Base-by-base conservation (phyloP, 352 stramenopile genomes). In the Globisporangium cystogenes region DNA sequence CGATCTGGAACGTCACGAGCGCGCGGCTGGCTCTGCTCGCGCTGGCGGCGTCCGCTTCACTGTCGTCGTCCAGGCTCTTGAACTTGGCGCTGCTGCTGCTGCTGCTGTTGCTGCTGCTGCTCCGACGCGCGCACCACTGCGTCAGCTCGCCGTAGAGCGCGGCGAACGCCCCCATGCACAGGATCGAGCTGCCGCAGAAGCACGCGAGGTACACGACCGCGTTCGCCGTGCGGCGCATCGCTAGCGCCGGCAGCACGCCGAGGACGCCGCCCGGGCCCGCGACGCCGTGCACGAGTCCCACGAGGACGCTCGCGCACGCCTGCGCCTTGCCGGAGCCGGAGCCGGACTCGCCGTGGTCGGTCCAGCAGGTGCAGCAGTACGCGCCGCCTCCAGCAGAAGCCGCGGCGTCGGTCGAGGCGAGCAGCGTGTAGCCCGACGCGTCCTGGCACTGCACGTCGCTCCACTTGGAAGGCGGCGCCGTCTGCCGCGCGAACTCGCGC, bases 141-240 rank as follows among this genome's bases (percentile, higher is more conserved):
- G 79, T 90, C 15, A 76, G 31, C 42, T 83, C 73, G 7, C 91
- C 88, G 49, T 96, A 97, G 8, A 89, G 51, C 7, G 75, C 71
- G 1, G 88, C 82, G 62, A 97, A 96, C 1, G 53, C 59, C 26
- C 83, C 91, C 91, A 98, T 98, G 15, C 87, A 80, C 7, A 96
- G 14, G 36, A 90, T 92, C 16, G 74, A 90, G 26, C 74, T 93
- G 12, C 76, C 37, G 54, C 86, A 97, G 60, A 98, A 98, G 16
- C 72, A 87, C 0, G 57, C 69, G 1, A 98, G 64, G 70, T 97
- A 98, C 8, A 90, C 31, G 7, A 86, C 46, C 14, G 74, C 93
- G 37, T 72, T 64, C 37, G 51, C 37, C 0, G 43, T 51, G 49
- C 20, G 47, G 31, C 88, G 75, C 59, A 97, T 70, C 21, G 90